Evolutionary conservation across 208 protist species (phyloP).

Genomic region (Phytomonas serpens): DNA sequence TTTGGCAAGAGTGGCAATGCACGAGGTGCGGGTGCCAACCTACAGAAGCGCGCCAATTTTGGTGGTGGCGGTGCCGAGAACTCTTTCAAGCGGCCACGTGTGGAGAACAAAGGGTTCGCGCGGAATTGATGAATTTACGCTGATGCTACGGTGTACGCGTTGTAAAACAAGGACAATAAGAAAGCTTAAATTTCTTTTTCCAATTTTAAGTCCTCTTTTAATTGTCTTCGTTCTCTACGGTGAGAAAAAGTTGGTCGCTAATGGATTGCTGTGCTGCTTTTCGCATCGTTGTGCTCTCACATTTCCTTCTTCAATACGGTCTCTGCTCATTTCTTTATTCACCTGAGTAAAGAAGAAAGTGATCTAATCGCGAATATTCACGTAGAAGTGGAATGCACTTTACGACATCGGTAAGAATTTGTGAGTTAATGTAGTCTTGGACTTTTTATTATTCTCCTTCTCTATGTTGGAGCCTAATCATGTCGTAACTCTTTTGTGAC

Average conservation of each 20-base stretch:
- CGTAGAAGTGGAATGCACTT: neutral
- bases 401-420: neutral
- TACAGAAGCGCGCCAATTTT: constrained; percentile 51
- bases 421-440: neutral
- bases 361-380: neutral
- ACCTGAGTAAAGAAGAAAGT: neutral
- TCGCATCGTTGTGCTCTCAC: neutral
- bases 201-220: constrained; percentile 2
- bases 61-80: constrained; percentile 19
- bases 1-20: constrained; percentile 86
- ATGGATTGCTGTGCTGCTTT: neutral
- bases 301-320: neutral
- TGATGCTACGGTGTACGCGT: neutral
- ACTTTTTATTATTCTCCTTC: neutral
- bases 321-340: neutral
- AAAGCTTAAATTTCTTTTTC: constrained; percentile 8
- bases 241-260: neutral
- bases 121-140: neutral
- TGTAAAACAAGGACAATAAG: neutral
- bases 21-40: constrained; percentile 48
- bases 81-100: constrained; percentile 52
- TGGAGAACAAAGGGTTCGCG: constrained; percentile 20
- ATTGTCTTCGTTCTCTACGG: neutral
- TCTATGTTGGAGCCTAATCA: neutral
- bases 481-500: neutral